Conservation (phyloP, 192 early-diverging fungal species). For the Phycomyces nitens region DNA sequence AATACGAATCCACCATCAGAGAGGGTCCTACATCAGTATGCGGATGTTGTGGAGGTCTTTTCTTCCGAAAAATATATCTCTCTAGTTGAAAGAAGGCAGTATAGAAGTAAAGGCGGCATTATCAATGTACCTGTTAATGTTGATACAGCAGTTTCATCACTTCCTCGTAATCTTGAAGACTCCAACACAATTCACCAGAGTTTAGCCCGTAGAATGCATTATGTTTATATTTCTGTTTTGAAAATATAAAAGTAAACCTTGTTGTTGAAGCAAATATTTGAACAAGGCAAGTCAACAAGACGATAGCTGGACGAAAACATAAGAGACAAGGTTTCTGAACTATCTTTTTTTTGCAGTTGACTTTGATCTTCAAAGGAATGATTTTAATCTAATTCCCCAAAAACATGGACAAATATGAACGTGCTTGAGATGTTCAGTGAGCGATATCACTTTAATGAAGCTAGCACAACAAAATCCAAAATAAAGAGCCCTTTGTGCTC, state of each 20-base stretch:
- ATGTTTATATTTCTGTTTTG: no score
- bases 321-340: slow-evolving; percentile 14
- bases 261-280: slow-evolving; percentile 16
- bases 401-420: slow-evolving; percentile 8
- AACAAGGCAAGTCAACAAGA: slow-evolving; percentile 13
- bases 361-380: slow-evolving; percentile 12
- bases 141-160: no score
- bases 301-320: slow-evolving; percentile 11
- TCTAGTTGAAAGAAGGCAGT: no score
- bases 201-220: no score
- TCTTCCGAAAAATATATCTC: no score
- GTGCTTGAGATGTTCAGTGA: slow-evolving; percentile 13
- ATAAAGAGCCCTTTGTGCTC: slow-evolving; percentile 2
- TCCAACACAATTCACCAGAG: no score
- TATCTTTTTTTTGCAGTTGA: slow-evolving; percentile 17
- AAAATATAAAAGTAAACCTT: slow-evolving; percentile 6
- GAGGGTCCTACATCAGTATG: no score
- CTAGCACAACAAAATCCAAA: slow-evolving; percentile 11
- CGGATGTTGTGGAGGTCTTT: no score
- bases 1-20: no score
- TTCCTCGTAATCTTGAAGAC: no score
- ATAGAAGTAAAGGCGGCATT: no score
- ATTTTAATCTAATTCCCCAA: slow-evolving; percentile 5
- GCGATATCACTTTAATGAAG: slow-evolving; percentile 12
- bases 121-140: no score